Conservation (phyloP, 306 rosid genomes). For the Fagus crenata region DNA sequence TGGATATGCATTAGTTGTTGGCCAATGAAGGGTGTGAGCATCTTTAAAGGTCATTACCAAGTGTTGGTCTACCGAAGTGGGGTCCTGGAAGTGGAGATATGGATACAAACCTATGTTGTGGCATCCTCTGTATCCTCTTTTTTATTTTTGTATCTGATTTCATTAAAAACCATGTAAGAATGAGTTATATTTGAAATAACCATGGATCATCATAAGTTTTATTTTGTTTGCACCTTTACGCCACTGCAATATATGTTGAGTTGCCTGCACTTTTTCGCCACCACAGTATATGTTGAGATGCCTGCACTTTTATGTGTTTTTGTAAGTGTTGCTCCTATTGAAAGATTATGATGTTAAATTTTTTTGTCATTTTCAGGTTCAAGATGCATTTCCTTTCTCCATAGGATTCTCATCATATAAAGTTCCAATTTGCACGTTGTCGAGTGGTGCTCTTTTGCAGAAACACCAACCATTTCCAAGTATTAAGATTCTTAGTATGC, state of each 20-base stretch:
- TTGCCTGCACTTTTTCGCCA: neutral
- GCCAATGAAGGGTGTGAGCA: neutral
- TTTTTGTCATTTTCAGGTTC: slow-evolving; percentile 40
- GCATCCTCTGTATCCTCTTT: neutral
- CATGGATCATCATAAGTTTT: slow-evolving; percentile 6
- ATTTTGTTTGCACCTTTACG: neutral
- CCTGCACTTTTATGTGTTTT: no score
- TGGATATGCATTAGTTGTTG: neutral
- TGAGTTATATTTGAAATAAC: neutral
- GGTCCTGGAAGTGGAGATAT: neutral
- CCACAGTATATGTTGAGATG: no score
- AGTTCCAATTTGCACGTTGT: slow-evolving; percentile 37
- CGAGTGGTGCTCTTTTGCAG: slow-evolving; percentile 41
- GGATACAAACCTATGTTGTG: neutral
- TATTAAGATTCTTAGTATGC: slow-evolving; percentile 44
- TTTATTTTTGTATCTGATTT: neutral
- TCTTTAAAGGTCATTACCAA: neutral
- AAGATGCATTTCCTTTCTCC: slow-evolving; percentile 48
- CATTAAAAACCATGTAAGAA: neutral
- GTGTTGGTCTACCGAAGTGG: neutral
- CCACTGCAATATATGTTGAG: neutral
- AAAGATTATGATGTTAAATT: neutral
- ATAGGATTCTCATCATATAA: slow-evolving; percentile 43
- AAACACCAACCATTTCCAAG: slow-evolving; percentile 58
- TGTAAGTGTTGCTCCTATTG: neutral